Percentiles rank a stretch among this genome's conserved stretches.
These are phyloP conservation scores for Aspergillus thermomutatus DNA, from an alignment of 2,329 filamentous ascomycete species.

Conservation along the genomic window DNA sequence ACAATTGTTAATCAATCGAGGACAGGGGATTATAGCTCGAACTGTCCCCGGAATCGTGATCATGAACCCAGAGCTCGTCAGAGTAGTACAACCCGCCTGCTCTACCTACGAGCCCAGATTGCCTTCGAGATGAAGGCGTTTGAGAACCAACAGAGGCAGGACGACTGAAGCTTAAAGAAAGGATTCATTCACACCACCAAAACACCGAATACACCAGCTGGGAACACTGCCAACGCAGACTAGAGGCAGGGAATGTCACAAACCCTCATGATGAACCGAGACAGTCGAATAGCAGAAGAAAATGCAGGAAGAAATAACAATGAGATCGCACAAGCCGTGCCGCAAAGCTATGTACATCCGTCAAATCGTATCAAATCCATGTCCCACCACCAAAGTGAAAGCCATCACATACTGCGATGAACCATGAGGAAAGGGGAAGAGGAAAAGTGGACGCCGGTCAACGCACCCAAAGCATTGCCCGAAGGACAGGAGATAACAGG, in stretches of 20 bases:
- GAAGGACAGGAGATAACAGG: constrained; percentile 1
- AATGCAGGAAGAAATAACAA: constrained; percentile 22
- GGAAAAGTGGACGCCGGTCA: not conserved
- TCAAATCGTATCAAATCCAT: constrained; percentile 30
- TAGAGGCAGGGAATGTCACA: constrained; percentile 15
- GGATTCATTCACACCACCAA: constrained; percentile 26
- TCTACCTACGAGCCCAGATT: not conserved
- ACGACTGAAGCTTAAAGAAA: constrained; percentile 19
- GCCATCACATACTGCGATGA: constrained; percentile 1
- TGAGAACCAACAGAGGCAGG: not conserved
- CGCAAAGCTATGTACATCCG: constrained; percentile 36
- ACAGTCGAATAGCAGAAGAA: constrained; percentile 19
- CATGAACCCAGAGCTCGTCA: not conserved
- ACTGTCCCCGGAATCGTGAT: not conserved
- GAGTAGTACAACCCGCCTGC: not conserved
- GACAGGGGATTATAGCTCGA: not conserved
- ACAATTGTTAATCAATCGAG: not conserved
- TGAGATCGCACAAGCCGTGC: constrained; percentile 10
- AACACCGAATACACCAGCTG: constrained; percentile 31
- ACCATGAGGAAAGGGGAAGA: constrained; percentile 7
- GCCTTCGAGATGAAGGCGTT: not conserved
- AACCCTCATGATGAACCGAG: constrained; percentile 23
- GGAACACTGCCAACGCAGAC: constrained; percentile 24
- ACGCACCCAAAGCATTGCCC: not conserved
- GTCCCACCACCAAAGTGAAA: constrained; percentile 5